Conservation (phyloP, 2,329 filamentous ascomycete species). For the Grosmannia clavigera region DNA sequence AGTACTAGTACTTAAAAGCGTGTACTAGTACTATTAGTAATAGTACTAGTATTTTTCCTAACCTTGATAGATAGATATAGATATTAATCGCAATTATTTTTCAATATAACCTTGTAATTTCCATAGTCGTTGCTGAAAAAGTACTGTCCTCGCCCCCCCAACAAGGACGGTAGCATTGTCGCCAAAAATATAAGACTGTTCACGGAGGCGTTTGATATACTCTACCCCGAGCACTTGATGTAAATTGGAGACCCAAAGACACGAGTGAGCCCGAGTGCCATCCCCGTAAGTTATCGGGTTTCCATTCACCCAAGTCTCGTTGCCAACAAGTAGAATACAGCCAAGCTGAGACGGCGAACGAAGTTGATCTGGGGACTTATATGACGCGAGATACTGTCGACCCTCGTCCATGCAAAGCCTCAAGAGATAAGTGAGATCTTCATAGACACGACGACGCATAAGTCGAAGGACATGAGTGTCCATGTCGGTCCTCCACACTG, state of each 20-base stretch:
- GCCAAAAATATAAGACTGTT: background rate
- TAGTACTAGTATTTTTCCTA: too few species aligned
- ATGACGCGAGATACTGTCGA: slow-evolving; percentile 29
- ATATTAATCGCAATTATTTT: background rate
- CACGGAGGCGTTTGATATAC: background rate
- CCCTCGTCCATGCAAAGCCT: slow-evolving; percentile 15
- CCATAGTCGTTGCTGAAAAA: background rate
- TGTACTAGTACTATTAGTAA: too few species aligned
- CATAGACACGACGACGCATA: slow-evolving; percentile 33
- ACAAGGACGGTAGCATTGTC: background rate
- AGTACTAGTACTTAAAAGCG: too few species aligned
- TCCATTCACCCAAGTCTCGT: background rate
- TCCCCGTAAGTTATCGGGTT: too few species aligned
- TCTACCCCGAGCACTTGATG: background rate
- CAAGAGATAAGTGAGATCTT: slow-evolving; percentile 31
- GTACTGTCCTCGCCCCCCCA: background rate
- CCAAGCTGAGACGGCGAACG: background rate
- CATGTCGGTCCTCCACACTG: slow-evolving; percentile 44
- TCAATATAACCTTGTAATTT: background rate
- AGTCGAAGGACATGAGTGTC: slow-evolving; percentile 35
- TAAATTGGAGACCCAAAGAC: background rate
- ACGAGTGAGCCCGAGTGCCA: too few species aligned
- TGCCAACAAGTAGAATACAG: slow-evolving; percentile 2
- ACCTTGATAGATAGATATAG: too few species aligned
- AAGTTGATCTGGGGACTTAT: slow-evolving; percentile 11